A percentile compares a stretch with the other conserved stretches of the same genome.
Evolutionary conservation across 139 green algal genomes (phyloP).

Genomic region (Pleodorina starrii): DNA sequence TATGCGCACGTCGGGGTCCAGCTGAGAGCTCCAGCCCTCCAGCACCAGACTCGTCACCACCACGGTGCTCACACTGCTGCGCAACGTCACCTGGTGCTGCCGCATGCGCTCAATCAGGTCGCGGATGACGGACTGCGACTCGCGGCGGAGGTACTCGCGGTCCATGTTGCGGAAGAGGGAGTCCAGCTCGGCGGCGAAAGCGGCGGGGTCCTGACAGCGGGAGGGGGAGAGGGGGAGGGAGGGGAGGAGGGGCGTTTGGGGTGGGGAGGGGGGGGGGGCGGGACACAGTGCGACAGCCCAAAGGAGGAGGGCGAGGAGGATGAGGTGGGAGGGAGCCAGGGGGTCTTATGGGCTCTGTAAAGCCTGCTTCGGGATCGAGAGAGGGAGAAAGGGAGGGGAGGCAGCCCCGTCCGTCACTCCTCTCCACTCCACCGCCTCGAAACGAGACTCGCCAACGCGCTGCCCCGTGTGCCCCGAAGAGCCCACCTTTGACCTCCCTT

Average conservation of each 20-base stretch:
- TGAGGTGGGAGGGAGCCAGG: too few relatives aligned
- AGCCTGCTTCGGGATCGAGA: too few relatives aligned
- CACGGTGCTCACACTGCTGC: constrained; percentile 70
- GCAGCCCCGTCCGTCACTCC: not conserved
- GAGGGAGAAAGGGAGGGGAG: too few relatives aligned
- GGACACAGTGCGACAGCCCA: not conserved
- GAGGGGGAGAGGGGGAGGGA: not conserved
- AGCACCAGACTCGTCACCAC: constrained; percentile 92
- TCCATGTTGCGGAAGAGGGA: constrained; percentile 79
- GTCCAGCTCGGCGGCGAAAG: constrained; percentile 75
- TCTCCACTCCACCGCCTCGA: not conserved
- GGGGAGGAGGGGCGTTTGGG: not conserved
- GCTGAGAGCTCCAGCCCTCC: constrained; percentile 90
- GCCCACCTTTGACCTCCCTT: too few relatives aligned
- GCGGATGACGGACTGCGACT: constrained; percentile 83
- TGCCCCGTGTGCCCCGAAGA: too few relatives aligned
- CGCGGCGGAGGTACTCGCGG: constrained; percentile 75
- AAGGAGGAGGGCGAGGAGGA: not conserved
- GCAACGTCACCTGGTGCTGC: constrained; percentile 75
- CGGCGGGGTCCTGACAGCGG: constrained; percentile 59
- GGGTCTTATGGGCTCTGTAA: too few relatives aligned
- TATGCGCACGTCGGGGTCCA: constrained; percentile 92
- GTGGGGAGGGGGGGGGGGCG: not conserved
- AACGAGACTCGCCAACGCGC: not conserved
- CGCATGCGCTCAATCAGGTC: constrained; percentile 88